Base-by-base conservation (phyloP, 1,284 basidiomycete genomes). In the Takashimella tepidaria region DNA sequence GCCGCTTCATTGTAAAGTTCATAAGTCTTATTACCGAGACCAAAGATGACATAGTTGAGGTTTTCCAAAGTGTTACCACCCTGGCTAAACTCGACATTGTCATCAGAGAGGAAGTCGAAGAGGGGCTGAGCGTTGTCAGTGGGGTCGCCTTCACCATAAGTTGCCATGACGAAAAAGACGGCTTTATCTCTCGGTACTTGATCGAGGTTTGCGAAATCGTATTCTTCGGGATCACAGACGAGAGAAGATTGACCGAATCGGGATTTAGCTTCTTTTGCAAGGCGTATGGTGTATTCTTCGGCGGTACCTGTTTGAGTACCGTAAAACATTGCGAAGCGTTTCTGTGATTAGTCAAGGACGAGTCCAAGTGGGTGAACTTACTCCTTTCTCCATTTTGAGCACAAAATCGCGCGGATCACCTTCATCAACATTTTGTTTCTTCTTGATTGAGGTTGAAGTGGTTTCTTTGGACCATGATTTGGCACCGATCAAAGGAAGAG, bases 81-180 rank as follows among this genome's bases (percentile, higher is more conserved):
- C 26, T 63, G 51, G 71, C 83, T 84, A 75, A 97, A 97, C 67
- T 88, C 85, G 72, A 92, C 90, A 11, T 84, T 83, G 8, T 88
- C 83, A 66, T 95, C 92, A 61, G 86, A 82, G 57, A 98, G 72
- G 76, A 92, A 92, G 73, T 96, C 90, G 84, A 92, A 87, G 64
- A 98, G 83, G 58, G 86, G 84, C 31, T 96, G 90, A n/a, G 93
- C 91, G 71, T 98, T 98, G 76, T 98, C 95, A 19, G 95, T 98
- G 21, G 95, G 96, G 74, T 98, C 95, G 55, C 93, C 95, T 79
- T 98, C 95, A 59, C 95, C 95, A 69, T 98, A 98, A 12, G 95
- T 98, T 22, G 95, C 95, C 83, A 98, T 84, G 67, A 96, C 91
- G 71, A 98, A 98, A 45, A 76, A 66, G 55, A 86, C 89, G 41